Conservation (phyloP, 148 eudicot genomes). For the Persicaria tinctoria region DNA sequence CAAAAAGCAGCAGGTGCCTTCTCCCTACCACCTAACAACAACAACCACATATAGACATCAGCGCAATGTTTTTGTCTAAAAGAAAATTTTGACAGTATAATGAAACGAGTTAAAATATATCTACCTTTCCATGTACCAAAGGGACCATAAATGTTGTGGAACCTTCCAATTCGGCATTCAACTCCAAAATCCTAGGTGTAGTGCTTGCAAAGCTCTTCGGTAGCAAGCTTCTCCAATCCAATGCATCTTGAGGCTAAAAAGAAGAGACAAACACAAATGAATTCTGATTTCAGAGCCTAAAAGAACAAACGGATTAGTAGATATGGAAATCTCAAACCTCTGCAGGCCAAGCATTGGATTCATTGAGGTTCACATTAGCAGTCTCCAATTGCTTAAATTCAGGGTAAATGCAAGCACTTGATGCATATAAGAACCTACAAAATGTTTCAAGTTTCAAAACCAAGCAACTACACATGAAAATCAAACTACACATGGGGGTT, state of each 20-base stretch:
- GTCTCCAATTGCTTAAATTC: conserved; percentile 53
- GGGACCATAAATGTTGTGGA: conserved; percentile 55
- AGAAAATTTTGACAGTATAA: neutral
- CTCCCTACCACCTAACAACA: conserved; percentile 39
- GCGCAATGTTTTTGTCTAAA: neutral
- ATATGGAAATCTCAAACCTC: conserved; percentile 24
- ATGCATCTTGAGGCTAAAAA: conserved; percentile 50
- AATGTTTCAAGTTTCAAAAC: neutral
- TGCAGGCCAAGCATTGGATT: conserved; percentile 54
- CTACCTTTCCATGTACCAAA: conserved; percentile 59
- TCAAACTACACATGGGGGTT: too few relatives aligned
- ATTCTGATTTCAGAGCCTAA: neutral
- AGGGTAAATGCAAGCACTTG: conserved; percentile 53
- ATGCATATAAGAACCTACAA: conserved; percentile 47
- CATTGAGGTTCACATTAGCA: conserved; percentile 43
- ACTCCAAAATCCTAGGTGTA: conserved; percentile 51
- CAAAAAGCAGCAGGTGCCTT: conserved; percentile 58
- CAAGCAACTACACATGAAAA: neutral
- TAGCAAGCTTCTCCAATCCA: conserved; percentile 52
- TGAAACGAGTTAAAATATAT: neutral
- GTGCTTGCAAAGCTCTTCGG: conserved; percentile 57
- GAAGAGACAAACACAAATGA: neutral
- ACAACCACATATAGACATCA: neutral
- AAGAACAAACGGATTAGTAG: neutral
- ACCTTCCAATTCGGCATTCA: conserved; percentile 51